A percentile compares a stretch with the other conserved stretches of the same genome.
These are phyloP conservation scores for Pestalotiopsis sp. DNA, from an alignment of 2,329 filamentous ascomycete species.

Conservation along the genomic window DNA sequence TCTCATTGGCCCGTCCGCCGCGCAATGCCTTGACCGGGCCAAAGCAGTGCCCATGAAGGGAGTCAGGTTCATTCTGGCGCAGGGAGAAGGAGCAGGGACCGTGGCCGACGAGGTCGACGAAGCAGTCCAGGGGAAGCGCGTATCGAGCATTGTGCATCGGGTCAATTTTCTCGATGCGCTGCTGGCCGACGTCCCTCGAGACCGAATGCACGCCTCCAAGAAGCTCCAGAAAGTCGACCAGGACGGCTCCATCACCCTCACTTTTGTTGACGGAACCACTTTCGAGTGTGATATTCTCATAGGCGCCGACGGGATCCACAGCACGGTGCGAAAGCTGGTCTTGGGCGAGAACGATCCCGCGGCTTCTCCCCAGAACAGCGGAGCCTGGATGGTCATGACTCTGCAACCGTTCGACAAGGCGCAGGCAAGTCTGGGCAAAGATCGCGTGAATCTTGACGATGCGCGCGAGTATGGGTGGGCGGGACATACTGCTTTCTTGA, in stretches of 20 bases:
- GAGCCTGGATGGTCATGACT: conserved; percentile 24
- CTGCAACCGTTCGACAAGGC: conserved; percentile 23
- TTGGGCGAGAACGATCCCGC: conserved; percentile 28
- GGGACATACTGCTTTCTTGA: conserved; percentile 17
- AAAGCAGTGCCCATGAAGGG: conserved; percentile 26
- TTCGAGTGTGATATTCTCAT: conserved; percentile 36
- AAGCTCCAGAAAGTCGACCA: conserved; percentile 19
- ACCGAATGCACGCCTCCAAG: conserved; percentile 26
- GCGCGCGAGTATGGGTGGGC: conserved; percentile 27
- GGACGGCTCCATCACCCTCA: conserved; percentile 15
- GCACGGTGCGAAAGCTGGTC: conserved; percentile 37
- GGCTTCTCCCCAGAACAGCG: conserved; percentile 21
- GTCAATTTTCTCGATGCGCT: conserved; percentile 21
- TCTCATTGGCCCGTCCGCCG: conserved; percentile 20
- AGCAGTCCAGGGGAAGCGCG: conserved; percentile 10
- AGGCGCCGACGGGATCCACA: conserved; percentile 28
- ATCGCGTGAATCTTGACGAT: conserved; percentile 19
- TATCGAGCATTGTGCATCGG: conserved; percentile 22
- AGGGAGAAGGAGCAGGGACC: conserved; percentile 18
- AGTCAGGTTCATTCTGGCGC: conserved; percentile 24
- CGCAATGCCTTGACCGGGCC: conserved; percentile 18
- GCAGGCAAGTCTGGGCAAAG: conserved; percentile 20
- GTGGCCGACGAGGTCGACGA: background rate
- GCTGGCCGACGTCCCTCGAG: conserved; percentile 18
- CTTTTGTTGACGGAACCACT: conserved; percentile 24